phyloP scores from a whole-genome alignment of 768 basidiomycete genomes.

The Termitomyces heimii region DNA sequence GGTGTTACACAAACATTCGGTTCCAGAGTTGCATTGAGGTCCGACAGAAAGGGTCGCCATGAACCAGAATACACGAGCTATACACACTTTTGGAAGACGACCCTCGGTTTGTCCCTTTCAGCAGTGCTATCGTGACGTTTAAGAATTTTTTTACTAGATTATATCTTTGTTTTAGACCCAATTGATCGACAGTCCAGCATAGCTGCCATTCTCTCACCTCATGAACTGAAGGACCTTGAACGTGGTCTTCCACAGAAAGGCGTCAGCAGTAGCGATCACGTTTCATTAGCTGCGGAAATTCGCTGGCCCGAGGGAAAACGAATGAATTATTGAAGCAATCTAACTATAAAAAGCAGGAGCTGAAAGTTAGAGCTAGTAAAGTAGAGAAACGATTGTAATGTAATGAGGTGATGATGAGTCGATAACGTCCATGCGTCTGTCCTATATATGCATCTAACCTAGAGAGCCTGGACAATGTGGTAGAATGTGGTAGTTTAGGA shows the following conservation, averaged over 20 bases:
- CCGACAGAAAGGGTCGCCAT: conserved; percentile 43
- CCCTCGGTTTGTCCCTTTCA: conserved; percentile 49
- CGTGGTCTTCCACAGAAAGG: conserved; percentile 76
- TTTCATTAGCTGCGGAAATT: conserved; percentile 70
- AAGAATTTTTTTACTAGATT: conserved; percentile 49
- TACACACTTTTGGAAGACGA: conserved; percentile 81
- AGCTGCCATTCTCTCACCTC: conserved; percentile 56
- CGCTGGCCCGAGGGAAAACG: conserved; percentile 19
- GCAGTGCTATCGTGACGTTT: neutral
- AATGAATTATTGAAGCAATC: conserved; percentile 13
- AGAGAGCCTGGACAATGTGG: too few relatives aligned
- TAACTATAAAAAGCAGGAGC: conserved; percentile 8
- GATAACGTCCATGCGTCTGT: conserved; percentile 8
- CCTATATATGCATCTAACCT: conserved; percentile 9
- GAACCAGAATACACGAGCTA: conserved; percentile 90
- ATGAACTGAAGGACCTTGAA: conserved; percentile 48
- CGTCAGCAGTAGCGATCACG: conserved; percentile 84
- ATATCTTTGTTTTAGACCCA: conserved; percentile 74
- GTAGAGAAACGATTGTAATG: conserved; percentile 11
- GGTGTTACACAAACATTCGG: conserved; percentile 39
- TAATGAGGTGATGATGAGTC: conserved; percentile 5
- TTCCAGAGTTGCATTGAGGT: conserved; percentile 32
- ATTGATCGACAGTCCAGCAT: conserved; percentile 28
- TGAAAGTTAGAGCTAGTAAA: conserved; percentile 3
- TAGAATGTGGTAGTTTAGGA: neutral